Evolutionary conservation across 2,329 filamentous ascomycete genomes (phyloP), one percentile per base, ranked within the genome.

Genomic region (Cephalotrichum gorgonifer): DNA sequence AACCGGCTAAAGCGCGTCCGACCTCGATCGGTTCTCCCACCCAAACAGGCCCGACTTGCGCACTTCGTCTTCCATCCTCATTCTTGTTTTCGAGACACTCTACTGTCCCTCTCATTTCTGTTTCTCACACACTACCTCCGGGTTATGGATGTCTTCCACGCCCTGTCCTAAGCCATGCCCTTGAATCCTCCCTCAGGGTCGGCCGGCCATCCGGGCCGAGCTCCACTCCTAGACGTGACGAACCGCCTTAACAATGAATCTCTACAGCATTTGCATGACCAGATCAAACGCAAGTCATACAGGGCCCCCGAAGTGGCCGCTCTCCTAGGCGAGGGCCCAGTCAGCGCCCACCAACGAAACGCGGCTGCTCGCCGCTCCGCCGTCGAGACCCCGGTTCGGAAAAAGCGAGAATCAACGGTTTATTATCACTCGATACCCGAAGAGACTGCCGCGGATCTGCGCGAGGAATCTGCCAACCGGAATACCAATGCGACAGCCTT

Each of bases 181-280:
- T 38, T 17, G 33, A 38, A 14, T 38, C 5, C 33, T 38, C 33
- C 5, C 5, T 7, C 14, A 17, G 33, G 15, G 8, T 3, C 15
- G 33, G 4, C 33, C 33, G 5, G 15, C n/a, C 15, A 17, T 17
- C n/a, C 33, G 15, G 47, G 53, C 52, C 68, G 68, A 50, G 57
- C 62, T 47, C 74, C 74, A 41, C 62, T 77, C 42, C 65, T 64
- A 30, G 74, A 77, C 58, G 70, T 72, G 22, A 68, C 66, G 25
- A 64, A 70, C 52, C 68, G 73, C 54, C 62, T 72, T 54, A 76
- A 75, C 56, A 46, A 27, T 15, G 17, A 27, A 22, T 35, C 44
- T 17, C 20, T 46, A 3, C 30, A 46, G 44, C 44, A 38, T 33
- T 22, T 46, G 7, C 44, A 27, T 14, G 44, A 41, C 42, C 39